phyloP scores from a whole-genome alignment of 768 basidiomycete species.

The Suillus paluster region DNA sequence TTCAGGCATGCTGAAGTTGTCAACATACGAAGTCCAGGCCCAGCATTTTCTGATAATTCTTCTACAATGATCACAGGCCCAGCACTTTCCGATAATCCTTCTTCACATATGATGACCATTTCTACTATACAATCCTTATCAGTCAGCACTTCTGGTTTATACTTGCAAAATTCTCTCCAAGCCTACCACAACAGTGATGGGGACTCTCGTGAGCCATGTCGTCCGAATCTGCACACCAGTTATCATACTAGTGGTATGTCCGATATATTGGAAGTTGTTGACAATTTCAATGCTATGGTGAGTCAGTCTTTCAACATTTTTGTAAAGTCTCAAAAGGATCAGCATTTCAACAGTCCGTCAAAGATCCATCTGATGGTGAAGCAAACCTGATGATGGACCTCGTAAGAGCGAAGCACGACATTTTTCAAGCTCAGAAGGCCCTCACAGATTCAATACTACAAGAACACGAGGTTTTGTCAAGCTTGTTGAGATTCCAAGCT shows the following conservation, averaged over 20 bases:
- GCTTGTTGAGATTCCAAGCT: too few species aligned
- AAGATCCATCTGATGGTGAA: not conserved
- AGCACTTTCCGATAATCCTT: not conserved
- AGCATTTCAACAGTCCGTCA: not conserved
- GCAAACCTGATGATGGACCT: not conserved
- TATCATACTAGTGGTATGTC: not conserved
- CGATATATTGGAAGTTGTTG: not conserved
- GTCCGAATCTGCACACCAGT: not conserved
- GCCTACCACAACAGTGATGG: not conserved
- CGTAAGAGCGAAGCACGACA: not conserved
- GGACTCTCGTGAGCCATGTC: not conserved
- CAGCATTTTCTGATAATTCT: not conserved
- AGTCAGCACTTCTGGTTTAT: not conserved
- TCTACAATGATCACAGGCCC: not conserved
- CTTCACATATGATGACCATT: not conserved
- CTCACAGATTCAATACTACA: not conserved
- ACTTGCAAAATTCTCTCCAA: not conserved
- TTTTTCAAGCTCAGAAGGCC: not conserved
- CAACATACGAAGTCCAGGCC: not conserved
- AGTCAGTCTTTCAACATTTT: not conserved
- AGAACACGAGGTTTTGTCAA: not conserved
- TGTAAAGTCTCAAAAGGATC: too few species aligned
- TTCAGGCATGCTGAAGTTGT: not conserved
- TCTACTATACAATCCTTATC: not conserved
- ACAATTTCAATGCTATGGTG: not conserved